A percentile compares a stretch with the other conserved stretches of the same genome.
phyloP scores from a whole-genome alignment of 768 basidiomycete species.

The Boletales sp. region DNA sequence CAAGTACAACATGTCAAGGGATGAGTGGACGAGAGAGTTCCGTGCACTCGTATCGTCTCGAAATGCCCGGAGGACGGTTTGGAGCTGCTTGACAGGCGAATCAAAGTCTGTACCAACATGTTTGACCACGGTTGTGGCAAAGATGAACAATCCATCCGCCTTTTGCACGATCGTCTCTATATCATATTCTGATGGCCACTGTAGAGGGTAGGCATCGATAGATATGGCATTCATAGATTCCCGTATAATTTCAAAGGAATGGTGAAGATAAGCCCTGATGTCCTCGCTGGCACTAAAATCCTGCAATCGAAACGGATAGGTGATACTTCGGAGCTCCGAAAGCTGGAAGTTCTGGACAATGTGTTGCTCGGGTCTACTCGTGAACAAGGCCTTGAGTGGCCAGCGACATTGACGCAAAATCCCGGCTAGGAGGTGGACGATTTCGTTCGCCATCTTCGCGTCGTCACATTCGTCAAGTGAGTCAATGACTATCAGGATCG shows the following conservation, averaged over 20 bases:
- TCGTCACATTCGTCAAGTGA: conserved; percentile 25
- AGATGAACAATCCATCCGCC: conserved; percentile 26
- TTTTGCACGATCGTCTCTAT: conserved; percentile 16
- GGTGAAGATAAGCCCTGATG: conserved; percentile 18
- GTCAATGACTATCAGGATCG: conserved; percentile 21
- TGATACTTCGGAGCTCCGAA: conserved; percentile 9
- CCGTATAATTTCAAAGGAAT: conserved; percentile 17
- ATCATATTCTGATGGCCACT: conserved; percentile 23
- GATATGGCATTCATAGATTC: neutral
- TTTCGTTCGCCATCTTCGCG: conserved; percentile 17
- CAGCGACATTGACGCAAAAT: conserved; percentile 13
- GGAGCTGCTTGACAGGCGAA: conserved; percentile 9
- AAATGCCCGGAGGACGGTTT: conserved; percentile 8
- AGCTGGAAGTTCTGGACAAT: conserved; percentile 20
- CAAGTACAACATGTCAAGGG: conserved; percentile 13
- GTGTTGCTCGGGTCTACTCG: conserved; percentile 18
- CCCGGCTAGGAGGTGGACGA: conserved; percentile 20
- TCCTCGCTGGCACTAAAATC: conserved; percentile 23
- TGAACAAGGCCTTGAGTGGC: conserved; percentile 25
- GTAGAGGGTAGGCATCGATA: neutral
- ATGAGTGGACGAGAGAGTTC: conserved; percentile 8
- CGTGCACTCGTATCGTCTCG: neutral
- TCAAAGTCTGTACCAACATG: conserved; percentile 14
- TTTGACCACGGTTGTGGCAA: conserved; percentile 26
- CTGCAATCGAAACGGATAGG: conserved; percentile 9